Evolutionary conservation across 129 eudicot species (phyloP), one percentile per base, ranked within the genome.

Genomic region (Saposhnikovia divaricata): DNA sequence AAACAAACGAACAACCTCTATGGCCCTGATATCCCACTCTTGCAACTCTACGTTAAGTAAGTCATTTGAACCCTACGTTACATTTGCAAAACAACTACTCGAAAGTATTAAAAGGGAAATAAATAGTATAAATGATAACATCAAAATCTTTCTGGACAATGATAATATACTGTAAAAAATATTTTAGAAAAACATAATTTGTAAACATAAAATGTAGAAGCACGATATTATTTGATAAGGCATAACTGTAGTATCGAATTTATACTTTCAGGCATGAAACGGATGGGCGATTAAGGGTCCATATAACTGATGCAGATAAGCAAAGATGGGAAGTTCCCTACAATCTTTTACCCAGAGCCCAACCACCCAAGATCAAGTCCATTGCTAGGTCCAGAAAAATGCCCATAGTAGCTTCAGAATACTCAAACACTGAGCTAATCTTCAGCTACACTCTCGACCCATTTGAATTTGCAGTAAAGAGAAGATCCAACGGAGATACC

Each of bases 301-400:
- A 90, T 79, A 92, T 95, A 27, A 92, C 96, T 72, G 98, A 90
- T 78, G 96, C 95, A 66, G 83, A 85, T 18, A 84, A 92, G 34
- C 89, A 87, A 63, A 84, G 98, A 83, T 95, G 98, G 98, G 98
- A 95, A 53, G 94, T 95, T 50, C 97, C 98, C 0, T 95, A 92
- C 88, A 82, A 87, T 80, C 90, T 95, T 14, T 47, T 95, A 65
- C 97, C 97, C 10, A 74, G 98, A 89, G 86, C 85, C 37, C 75
- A 82, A 40, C 93, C 97, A 5, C 91, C 92, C 6, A 2, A 88
- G 21, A 57, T 82, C 18, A 87, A 88, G 51, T 87, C 27, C 13
- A 71, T 82, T 53, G n/a, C 39, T 23, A 81, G 76, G 38, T 84
- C 94, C 69, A 73, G 77, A 69, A 82, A 90, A 71, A 84, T 69